Base-by-base conservation (phyloP, 2,329 filamentous ascomycete genomes). In the Aspergillus melleus region DNA sequence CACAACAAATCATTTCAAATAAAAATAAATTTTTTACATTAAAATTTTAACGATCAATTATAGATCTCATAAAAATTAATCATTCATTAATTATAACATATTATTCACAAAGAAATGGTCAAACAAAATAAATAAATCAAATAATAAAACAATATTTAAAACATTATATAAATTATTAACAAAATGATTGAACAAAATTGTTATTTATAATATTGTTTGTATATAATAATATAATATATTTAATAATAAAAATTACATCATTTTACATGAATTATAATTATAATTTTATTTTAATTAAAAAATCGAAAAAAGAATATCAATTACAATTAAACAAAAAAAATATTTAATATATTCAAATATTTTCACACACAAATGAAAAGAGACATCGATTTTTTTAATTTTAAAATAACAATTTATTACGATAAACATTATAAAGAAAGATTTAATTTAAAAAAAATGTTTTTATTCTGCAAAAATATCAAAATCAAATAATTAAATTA, bases 141-240 rank as follows among this genome's bases (percentile, higher is more conserved):
- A n/a, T n/a, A n/a, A n/a, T n/a, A n/a, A n/a, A n/a, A n/a, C n/a
- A n/a, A n/a, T n/a, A n/a, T n/a, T n/a, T n/a, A n/a, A n/a, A n/a
- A n/a, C n/a, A n/a, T n/a, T n/a, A n/a, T n/a, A n/a, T n/a, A n/a
- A n/a, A n/a, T n/a, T n/a, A n/a, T n/a, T n/a, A n/a, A n/a, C n/a
- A n/a, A n/a, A n/a, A n/a, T n/a, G n/a, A 59, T 59, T 61, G 49
- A 14, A 42, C 39, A 44, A 26, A 44, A 44, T 30, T 54, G 20
- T 46, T 57, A 57, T n/a, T 9, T 19, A 52, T 52, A 47, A 22
- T 14, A 36, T 26, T 55, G 26, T 55, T 52, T 46, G 32, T 44
- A 58, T 54, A 55, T 16, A 55, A 54, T 44, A 54, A 54, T 24
- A 4, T 4, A 4, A 24, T 24, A 24, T 24, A 24, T 24, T 24